Evolutionary conservation across 495 filamentous ascomycete genomes (phyloP).

Genomic region (Aspergillus coremiiformis): DNA sequence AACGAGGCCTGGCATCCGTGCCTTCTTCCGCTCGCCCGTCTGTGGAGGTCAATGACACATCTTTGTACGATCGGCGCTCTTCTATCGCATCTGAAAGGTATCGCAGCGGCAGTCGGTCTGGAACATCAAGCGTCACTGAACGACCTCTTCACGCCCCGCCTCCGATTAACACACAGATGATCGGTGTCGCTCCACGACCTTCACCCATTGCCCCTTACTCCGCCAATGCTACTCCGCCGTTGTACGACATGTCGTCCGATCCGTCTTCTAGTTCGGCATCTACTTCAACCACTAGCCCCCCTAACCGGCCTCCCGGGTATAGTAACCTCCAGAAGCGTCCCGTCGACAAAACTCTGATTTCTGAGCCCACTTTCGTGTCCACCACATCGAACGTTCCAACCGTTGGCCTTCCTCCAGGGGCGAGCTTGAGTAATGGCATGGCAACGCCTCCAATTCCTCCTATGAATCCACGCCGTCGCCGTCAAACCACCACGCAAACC

Average conservation of each 20-base stretch:
- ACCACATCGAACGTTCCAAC: constrained; percentile 67
- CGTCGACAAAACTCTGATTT: constrained; percentile 70
- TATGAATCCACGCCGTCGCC: constrained; percentile 63
- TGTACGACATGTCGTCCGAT: constrained; percentile 34
- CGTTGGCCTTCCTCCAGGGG: constrained; percentile 49
- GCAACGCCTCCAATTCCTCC: constrained; percentile 54
- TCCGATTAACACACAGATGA: constrained; percentile 30
- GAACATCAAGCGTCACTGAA: constrained; percentile 35
- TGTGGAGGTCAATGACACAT: constrained; percentile 27
- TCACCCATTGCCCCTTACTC: constrained; percentile 48
- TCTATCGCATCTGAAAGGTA: constrained; percentile 38
- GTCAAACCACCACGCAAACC: constrained; percentile 46
- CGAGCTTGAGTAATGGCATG: constrained; percentile 37
- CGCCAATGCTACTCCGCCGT: constrained; percentile 49
- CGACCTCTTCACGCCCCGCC: constrained; percentile 28
- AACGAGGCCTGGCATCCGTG: constrained; percentile 20
- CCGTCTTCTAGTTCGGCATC: constrained; percentile 16
- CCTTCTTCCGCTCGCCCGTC: constrained; percentile 36
- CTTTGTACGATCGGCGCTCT: constrained; percentile 29
- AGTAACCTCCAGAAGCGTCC: constrained; percentile 49
- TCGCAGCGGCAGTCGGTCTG: constrained; percentile 45
- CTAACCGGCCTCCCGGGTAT: constrained; percentile 27
- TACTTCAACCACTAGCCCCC: constrained; percentile 14
- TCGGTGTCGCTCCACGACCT: constrained; percentile 45
- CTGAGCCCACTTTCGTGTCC: constrained; percentile 74